These are phyloP conservation scores for Betula pendula DNA, from an alignment of 306 rosid species.

Conservation along the genomic window DNA sequence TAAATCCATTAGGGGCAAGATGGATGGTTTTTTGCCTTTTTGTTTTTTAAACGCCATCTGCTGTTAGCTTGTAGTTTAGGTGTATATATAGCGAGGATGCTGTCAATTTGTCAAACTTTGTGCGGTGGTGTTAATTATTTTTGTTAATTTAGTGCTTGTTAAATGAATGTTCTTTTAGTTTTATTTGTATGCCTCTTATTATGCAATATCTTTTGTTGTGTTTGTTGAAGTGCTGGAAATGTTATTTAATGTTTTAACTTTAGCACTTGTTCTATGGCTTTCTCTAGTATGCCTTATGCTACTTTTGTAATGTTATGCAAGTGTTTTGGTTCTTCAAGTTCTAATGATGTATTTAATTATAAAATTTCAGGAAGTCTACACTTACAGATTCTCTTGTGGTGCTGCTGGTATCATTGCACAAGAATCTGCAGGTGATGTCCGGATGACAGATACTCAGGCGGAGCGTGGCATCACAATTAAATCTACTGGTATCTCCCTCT, in stretches of 20 bases:
- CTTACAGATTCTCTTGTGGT: constrained; percentile 81
- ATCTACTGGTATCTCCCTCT: constrained; percentile 81
- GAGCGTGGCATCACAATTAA: constrained; percentile 87
- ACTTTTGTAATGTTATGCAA: no score
- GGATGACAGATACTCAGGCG: constrained; percentile 85
- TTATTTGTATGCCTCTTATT: neutral
- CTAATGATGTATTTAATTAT: neutral
- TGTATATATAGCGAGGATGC: neutral
- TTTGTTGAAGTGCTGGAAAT: neutral
- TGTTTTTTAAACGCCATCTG: neutral
- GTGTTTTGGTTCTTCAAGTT: neutral
- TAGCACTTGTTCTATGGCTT: no score
- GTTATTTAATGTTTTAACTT: no score
- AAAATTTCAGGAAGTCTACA: constrained; percentile 48
- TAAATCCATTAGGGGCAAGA: neutral
- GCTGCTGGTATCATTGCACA: constrained; percentile 87
- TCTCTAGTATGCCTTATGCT: no score
- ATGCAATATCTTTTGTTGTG: neutral
- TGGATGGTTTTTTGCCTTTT: neutral
- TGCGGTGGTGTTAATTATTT: neutral
- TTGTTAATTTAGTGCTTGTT: neutral
- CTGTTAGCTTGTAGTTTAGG: neutral
- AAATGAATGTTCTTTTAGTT: neutral
- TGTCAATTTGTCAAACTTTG: neutral
- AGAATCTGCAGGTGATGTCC: constrained; percentile 78